Evolutionary conservation across 2,329 filamentous ascomycete species (phyloP).

Genomic region (Fusarium torulosum): DNA sequence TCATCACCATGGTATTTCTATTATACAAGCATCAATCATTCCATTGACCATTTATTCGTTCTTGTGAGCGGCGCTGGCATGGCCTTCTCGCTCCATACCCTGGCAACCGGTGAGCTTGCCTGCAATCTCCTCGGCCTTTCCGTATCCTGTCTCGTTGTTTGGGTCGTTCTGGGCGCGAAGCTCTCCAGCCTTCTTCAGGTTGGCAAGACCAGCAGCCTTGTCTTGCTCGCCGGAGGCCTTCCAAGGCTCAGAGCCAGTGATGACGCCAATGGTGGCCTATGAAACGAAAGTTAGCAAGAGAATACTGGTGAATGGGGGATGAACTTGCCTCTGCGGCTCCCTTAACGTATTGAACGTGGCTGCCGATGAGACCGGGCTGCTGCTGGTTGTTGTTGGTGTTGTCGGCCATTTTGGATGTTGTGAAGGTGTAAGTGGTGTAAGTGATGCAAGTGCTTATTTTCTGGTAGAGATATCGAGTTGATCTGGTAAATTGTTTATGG

Average conservation of each 20-base stretch:
- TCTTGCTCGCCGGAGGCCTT: slow-evolving; percentile 72
- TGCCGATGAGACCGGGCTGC: slow-evolving; percentile 68
- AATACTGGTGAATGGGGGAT: background rate
- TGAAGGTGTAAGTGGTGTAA: background rate
- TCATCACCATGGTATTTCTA: slow-evolving; percentile 16
- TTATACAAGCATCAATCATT: slow-evolving; percentile 14
- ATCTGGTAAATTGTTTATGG: background rate
- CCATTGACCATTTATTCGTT: slow-evolving; percentile 32
- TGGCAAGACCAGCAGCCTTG: slow-evolving; percentile 70
- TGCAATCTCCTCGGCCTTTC: slow-evolving; percentile 73
- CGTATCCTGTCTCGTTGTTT: slow-evolving; percentile 67
- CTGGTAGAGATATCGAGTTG: background rate
- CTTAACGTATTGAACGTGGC: slow-evolving; percentile 77
- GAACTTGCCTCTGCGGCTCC: slow-evolving; percentile 71
- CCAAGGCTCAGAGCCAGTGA: slow-evolving; percentile 74
- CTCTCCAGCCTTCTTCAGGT: slow-evolving; percentile 72
- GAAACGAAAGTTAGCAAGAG: background rate
- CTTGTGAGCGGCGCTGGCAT: slow-evolving; percentile 60
- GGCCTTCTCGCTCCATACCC: slow-evolving; percentile 76
- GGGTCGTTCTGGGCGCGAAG: slow-evolving; percentile 63
- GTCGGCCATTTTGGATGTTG: slow-evolving; percentile 47
- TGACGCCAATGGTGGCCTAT: slow-evolving; percentile 69
- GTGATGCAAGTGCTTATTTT: background rate
- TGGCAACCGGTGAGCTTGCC: slow-evolving; percentile 75
- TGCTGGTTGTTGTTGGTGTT: slow-evolving; percentile 47